phyloP scores from a whole-genome alignment of 345 rosid species.

The Reutealis trisperma region DNA sequence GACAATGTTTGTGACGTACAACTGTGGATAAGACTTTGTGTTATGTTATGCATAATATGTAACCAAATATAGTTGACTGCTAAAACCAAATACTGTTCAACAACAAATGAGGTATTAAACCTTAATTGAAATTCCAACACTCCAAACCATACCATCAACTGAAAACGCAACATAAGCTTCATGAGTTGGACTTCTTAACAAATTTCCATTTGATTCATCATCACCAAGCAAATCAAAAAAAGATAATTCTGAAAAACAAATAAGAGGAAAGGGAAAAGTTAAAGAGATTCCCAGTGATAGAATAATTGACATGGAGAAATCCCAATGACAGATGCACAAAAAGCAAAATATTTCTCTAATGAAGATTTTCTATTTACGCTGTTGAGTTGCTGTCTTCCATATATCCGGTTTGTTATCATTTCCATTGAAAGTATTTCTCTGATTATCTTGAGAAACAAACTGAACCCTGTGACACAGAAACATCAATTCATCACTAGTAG shows the following conservation, averaged over 20 bases:
- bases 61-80: background rate
- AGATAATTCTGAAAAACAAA: slow-evolving; percentile 52
- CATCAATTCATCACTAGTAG: slow-evolving; percentile 16
- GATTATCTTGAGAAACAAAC: slow-evolving; percentile 28
- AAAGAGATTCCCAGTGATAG: background rate
- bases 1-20: slow-evolving; percentile 4
- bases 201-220: slow-evolving; percentile 44
- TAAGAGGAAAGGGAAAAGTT: background rate
- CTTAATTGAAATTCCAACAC: background rate
- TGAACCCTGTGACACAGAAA: slow-evolving; percentile 33
- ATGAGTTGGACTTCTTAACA: slow-evolving; percentile 37
- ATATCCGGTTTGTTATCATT: slow-evolving; percentile 26
- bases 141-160: slow-evolving; percentile 59
- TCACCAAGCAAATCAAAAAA: slow-evolving; percentile 77
- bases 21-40: slow-evolving; percentile 1
- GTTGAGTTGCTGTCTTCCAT: slow-evolving; percentile 38
- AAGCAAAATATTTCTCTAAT: slow-evolving; percentile 19
- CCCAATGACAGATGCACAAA: slow-evolving; percentile 14
- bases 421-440: slow-evolving; percentile 26
- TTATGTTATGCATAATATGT: background rate
- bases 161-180: slow-evolving; percentile 87
- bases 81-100: background rate
- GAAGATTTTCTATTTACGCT: slow-evolving; percentile 37
- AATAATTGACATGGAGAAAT: slow-evolving; percentile 13
- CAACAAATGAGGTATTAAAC: background rate